A percentile compares a stretch with the other conserved stretches of the same genome.
Conservation (phyloP, 805 yeast genomes). For the Candida insectalens region DNA sequence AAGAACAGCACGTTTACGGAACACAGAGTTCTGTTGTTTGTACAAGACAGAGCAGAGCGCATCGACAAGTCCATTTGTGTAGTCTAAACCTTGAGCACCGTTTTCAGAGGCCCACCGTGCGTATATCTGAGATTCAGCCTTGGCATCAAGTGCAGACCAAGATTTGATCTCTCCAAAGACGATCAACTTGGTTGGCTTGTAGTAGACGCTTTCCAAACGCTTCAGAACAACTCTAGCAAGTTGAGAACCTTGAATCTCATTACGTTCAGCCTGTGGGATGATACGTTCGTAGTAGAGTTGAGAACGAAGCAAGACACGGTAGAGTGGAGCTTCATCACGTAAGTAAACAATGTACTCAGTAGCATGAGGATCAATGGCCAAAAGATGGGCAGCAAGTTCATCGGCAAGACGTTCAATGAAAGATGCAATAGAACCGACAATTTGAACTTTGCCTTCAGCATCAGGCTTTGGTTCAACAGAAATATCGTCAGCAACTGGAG, state of each 20-base stretch:
- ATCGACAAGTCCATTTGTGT: constrained; percentile 51
- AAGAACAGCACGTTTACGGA: constrained; percentile 77
- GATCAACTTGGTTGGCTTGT: constrained; percentile 75
- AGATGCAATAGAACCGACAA: constrained; percentile 79
- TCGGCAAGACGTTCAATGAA: constrained; percentile 91
- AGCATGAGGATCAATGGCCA: constrained; percentile 89
- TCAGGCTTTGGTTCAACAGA: constrained; percentile 61
- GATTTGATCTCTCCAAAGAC: constrained; percentile 59
- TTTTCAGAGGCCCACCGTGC: constrained; percentile 23
- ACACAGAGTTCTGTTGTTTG: constrained; percentile 55
- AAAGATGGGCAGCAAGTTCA: constrained; percentile 81
- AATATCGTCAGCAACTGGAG: constrained; percentile 59
- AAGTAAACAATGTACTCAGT: constrained; percentile 86
- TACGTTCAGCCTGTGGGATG: constrained; percentile 32
- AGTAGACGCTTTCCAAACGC: constrained; percentile 88
- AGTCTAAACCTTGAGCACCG: constrained; percentile 20
- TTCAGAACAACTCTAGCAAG: constrained; percentile 69
- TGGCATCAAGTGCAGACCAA: constrained; percentile 47
- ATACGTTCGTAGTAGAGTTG: constrained; percentile 77
- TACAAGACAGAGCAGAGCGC: constrained; percentile 56
- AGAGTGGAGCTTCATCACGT: constrained; percentile 74
- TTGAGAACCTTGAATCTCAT: constrained; percentile 42
- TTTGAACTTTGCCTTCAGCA: constrained; percentile 56
- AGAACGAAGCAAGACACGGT: constrained; percentile 68
- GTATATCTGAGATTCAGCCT: constrained; percentile 24